Evolutionary conservation across 169 alveolate genomes (phyloP), one percentile per base, ranked within the genome.

Genomic region (Plasmodium malariae): DNA sequence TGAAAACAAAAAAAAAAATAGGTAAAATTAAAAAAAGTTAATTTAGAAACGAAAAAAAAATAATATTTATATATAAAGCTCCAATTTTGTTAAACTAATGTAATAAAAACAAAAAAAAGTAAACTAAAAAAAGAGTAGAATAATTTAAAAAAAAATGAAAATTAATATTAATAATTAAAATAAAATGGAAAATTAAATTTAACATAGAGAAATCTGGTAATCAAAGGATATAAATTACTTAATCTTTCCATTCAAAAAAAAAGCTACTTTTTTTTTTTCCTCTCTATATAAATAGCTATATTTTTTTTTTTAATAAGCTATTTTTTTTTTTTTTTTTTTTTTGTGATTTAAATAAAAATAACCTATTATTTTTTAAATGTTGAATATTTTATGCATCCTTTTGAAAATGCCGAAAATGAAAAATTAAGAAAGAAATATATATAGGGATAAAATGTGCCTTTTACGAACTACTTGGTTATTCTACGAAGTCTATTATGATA

Each of bases 1-100:
- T 26, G 34, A 24, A 19, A 34, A 37, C 17, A 49, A 32, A 26
- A 26, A 30, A 72, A 51, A 21, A 49, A 72, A 54, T 6, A 4
- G 28, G 26, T n/a, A 28, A 26, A 57, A 4, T 12, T 19, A 51
- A 72, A 72, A 68, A 68, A 17, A 68, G 21, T 17, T 68, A 1
- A 32, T 68, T 49, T 3, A 17, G 24, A 37, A 48, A 72, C 36
- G 48, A 63, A 28, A 72, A 30, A 14, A 72, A 72, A 32, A 30
- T 24, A 60, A 14, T 37, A 72, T 72, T 49, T 72, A 30, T 21
- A 21, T 19, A 28, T 72, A 54, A 19, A 40, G 11, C 37, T 51
- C 51, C 37, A 72, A n/a, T 72, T 72, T 21, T 72, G n/a, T 28
- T 49, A 62, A 57, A 57, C 5, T 1, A 54, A 3, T 17, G 17